phyloP scores from a whole-genome alignment of 805 yeast genomes.

The Candida coleopterorum region DNA sequence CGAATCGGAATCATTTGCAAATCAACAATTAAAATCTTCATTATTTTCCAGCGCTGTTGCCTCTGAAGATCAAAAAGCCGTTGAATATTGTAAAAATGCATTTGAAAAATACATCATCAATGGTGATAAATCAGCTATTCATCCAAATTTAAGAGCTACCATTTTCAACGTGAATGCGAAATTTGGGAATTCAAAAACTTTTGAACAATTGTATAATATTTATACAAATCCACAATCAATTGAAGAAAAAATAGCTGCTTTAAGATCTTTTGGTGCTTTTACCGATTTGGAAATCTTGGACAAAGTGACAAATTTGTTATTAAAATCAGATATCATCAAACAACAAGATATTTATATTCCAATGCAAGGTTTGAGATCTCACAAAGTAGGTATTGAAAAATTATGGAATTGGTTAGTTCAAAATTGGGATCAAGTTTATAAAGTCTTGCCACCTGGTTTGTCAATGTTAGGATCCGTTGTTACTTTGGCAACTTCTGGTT shows the following conservation, averaged over 20 bases:
- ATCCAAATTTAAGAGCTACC: conserved; percentile 67
- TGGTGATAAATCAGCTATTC: conserved; percentile 66
- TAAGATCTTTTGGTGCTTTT: conserved; percentile 65
- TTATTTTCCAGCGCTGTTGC: conserved; percentile 58
- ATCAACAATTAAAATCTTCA: conserved; percentile 61
- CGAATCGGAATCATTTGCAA: conserved; percentile 50
- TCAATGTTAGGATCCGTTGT: conserved; percentile 78
- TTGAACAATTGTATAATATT: conserved; percentile 55
- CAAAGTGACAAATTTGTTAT: conserved; percentile 51
- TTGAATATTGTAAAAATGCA: conserved; percentile 42
- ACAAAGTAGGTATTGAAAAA: conserved; percentile 59
- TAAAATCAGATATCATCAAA: conserved; percentile 54
- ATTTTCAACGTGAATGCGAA: conserved; percentile 66
- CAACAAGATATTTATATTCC: conserved; percentile 75
- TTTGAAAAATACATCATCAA: conserved; percentile 49
- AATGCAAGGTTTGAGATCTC: conserved; percentile 64
- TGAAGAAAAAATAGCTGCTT: conserved; percentile 67
- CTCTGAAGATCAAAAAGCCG: conserved; percentile 44
- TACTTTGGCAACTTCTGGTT: conserved; percentile 53
- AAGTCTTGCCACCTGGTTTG: conserved; percentile 73
- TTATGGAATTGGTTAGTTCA: conserved; percentile 68
- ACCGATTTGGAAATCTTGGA: conserved; percentile 46
- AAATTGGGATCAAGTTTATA: conserved; percentile 68
- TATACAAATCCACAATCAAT: conserved; percentile 57
- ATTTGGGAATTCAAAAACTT: conserved; percentile 57